A percentile compares a stretch with the other conserved stretches of the same genome.
Conservation (phyloP, 2,329 filamentous ascomycete species). For the Periconia sp. region DNA sequence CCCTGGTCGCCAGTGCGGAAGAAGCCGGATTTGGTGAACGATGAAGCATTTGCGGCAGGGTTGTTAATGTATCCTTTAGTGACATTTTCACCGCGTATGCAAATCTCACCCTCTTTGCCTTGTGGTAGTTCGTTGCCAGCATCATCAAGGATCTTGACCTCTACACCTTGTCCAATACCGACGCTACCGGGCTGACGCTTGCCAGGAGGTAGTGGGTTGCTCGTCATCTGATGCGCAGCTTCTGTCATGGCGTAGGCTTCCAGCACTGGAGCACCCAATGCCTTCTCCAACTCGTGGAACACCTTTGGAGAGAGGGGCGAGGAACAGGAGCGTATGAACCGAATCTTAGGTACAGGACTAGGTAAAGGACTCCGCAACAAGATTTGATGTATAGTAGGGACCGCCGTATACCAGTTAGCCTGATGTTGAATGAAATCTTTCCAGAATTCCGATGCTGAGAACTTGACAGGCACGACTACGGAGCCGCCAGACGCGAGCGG, state of each 20-base stretch:
- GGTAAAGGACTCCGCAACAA: slow-evolving; percentile 74
- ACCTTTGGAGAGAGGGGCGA: slow-evolving; percentile 80
- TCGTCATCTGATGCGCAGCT: slow-evolving; percentile 83
- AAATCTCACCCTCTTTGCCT: slow-evolving; percentile 78
- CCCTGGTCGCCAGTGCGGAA: slow-evolving; percentile 90
- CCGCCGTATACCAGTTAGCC: slow-evolving; percentile 90
- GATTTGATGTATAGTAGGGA: slow-evolving; percentile 92
- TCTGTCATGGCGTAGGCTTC: slow-evolving; percentile 95
- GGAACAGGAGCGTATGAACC: slow-evolving; percentile 87
- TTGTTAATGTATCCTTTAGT: slow-evolving; percentile 88
- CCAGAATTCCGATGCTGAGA: slow-evolving; percentile 86
- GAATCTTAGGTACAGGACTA: slow-evolving; percentile 68
- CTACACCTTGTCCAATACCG: slow-evolving; percentile 80
- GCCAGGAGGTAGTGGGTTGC: slow-evolving; percentile 61
- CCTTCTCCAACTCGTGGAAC: slow-evolving; percentile 76
- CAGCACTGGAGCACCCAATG: slow-evolving; percentile 76
- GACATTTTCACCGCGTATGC: slow-evolving; percentile 79
- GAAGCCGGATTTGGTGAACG: slow-evolving; percentile 75
- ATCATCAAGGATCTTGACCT: slow-evolving; percentile 74
- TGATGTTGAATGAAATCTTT: slow-evolving; percentile 69
- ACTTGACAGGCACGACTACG: slow-evolving; percentile 75
- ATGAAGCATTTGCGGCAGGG: slow-evolving; percentile 69
- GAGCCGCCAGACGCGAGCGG: slow-evolving; percentile 76
- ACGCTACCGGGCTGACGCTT: slow-evolving; percentile 81
- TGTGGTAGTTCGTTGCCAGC: slow-evolving; percentile 68